Percentiles rank a stretch among this genome's conserved stretches.
Evolutionary conservation across 352 stramenopile species (phyloP).

Genomic region (Phytophthora gonapodyides): DNA sequence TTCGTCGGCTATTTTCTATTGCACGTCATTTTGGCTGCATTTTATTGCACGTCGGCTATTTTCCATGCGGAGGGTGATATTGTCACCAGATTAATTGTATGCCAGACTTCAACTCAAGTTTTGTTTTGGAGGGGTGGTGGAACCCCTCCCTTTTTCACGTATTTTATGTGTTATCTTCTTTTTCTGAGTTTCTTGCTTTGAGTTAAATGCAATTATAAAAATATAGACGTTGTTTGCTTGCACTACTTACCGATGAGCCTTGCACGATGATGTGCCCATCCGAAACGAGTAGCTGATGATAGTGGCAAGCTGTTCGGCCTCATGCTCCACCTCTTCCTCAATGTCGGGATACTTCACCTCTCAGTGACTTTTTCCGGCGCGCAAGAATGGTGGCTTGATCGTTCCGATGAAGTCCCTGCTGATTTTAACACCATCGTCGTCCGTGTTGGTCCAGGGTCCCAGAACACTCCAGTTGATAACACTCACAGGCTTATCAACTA

Average conservation of each 20-base stretch:
- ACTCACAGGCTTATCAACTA: constrained; percentile 12
- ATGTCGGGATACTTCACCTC: not conserved
- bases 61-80: not conserved
- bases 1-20: constrained; percentile 1
- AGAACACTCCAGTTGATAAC: constrained; percentile 22
- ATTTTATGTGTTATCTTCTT: not conserved
- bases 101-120: too few species aligned
- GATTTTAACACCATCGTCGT: not conserved
- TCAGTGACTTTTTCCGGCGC: not conserved
- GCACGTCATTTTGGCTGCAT: not conserved
- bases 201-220: not conserved
- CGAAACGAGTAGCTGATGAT: not conserved
- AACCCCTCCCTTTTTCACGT: not conserved
- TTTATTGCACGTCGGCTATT: not conserved
- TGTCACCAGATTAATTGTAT: not conserved
- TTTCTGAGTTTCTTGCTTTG: not conserved
- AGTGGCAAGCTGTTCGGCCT: not conserved
- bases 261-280: constrained; percentile 5
- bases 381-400: constrained; percentile 4
- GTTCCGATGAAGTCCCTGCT: not conserved
- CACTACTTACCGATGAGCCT: constrained; percentile 1
- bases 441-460: not conserved
- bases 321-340: not conserved
- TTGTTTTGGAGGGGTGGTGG: too few species aligned
- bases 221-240: not conserved